Base-by-base conservation (phyloP, 1,284 basidiomycete genomes). In the Vanrija pseudolonga region DNA sequence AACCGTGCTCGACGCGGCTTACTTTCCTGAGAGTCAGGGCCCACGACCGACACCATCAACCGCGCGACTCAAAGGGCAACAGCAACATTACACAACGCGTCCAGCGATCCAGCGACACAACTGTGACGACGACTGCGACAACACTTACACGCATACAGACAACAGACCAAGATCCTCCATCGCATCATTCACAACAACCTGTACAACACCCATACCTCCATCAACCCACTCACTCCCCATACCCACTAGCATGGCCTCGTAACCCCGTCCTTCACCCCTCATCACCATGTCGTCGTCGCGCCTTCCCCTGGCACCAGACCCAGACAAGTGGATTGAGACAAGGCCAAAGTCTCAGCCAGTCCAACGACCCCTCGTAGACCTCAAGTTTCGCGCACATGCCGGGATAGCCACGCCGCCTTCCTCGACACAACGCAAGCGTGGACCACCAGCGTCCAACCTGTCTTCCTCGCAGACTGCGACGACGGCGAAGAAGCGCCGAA, bases 321-420 rank as follows among this genome's bases (percentile, higher is more conserved):
- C 68, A 1, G 60, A 57, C 39, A 66, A 65, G 39, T 73, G 71
- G 71, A 62, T 72, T 5, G 26, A 53, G 11, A 42, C 53, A 3
- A 23, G 47, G 45, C 17, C 41, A 7, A 59, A 59, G 45, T 38
- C 47, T 2, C 22, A 38, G n/a, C 22, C 28, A 7, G 17, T 20
- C 2, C 59, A 61, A 23, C 53, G 59, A 3, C 59, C 55, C 1
- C 45, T 61, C 9, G 51, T 61, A 7, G 50, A 53, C 45, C 32
- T 22, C 3, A 37, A 44, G n/a, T 55, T 57, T 37, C 47, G 53
- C 0, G 56, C 43, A 17, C 60, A 42, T 56, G 56, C 39, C 45
- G 58, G 51, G 18, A 66, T 60, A 19, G 56, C 66, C 8, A 71
- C 71, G 3, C 63, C 66, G 2, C 58, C 61, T 5, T 32, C 32